These are phyloP conservation scores for Leersia perrieri DNA, from an alignment of 176 grass and related monocot genomes.

Conservation along the genomic window DNA sequence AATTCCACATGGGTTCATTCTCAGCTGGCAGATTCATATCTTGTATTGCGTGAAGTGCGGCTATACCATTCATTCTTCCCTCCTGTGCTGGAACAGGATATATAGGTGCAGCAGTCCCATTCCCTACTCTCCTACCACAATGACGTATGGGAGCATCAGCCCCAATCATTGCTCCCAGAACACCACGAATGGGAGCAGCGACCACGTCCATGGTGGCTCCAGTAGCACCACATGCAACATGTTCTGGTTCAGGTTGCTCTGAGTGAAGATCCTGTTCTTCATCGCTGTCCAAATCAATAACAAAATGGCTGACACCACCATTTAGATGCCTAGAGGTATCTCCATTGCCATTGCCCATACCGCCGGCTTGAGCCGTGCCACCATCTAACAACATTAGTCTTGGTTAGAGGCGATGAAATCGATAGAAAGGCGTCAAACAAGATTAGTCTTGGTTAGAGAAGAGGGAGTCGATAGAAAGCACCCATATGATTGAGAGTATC, in stretches of 20 bases:
- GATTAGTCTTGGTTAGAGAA: not conserved
- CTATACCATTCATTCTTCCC: not conserved
- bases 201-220: not conserved
- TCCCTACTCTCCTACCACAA: not conserved
- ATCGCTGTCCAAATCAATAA: slow-evolving; percentile 31
- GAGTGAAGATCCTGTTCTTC: slow-evolving; percentile 25
- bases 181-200: not conserved
- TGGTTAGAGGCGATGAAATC: not conserved
- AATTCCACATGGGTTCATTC: slow-evolving; percentile 36
- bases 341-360: slow-evolving; percentile 24
- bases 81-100: not conserved
- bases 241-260: not conserved
- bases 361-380: slow-evolving; percentile 1
- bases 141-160: not conserved
- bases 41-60: not conserved
- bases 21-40: not conserved
- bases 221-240: not conserved
- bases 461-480: not conserved
- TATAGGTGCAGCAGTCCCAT: not conserved
- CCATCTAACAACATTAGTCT: slow-evolving; percentile 26
- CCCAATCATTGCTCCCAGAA: not conserved
- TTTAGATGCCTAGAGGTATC: not conserved
- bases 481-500: not conserved
- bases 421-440: slow-evolving; percentile 30
- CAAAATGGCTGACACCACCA: not conserved